These are phyloP conservation scores for Camelina neglecta DNA, from an alignment of 345 rosid genomes.

Conservation along the genomic window DNA sequence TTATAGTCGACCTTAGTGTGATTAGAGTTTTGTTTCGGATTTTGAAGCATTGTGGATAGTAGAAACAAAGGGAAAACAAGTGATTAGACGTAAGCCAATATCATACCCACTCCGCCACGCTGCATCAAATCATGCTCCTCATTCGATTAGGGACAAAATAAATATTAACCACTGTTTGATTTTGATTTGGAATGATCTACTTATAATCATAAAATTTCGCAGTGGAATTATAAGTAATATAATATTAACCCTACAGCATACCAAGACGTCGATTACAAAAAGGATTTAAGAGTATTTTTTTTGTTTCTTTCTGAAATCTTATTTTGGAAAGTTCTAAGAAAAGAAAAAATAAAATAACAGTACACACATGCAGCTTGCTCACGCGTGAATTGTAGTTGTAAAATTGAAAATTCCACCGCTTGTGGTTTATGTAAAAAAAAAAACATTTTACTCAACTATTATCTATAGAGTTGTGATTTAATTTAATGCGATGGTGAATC, in stretches of 20 bases:
- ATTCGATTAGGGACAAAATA: conserved; percentile 29
- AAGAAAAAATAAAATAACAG: neutral
- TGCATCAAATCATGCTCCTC: conserved; percentile 48
- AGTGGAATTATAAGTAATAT: conserved; percentile 13
- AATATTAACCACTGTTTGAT: conserved; percentile 22
- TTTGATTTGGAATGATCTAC: conserved; percentile 27
- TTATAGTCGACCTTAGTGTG: neutral
- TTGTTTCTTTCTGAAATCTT: conserved; percentile 23
- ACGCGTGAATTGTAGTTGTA: conserved; percentile 41
- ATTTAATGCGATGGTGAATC: conserved; percentile 42
- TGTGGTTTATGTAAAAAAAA: neutral
- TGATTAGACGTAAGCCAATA: conserved; percentile 43
- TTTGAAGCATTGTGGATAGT: conserved; percentile 21
- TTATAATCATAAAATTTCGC: conserved; percentile 28
- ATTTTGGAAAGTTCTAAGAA: neutral
- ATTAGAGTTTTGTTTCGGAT: conserved; percentile 28
- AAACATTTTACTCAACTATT: neutral
- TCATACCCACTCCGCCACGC: conserved; percentile 39
- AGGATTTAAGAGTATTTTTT: neutral
- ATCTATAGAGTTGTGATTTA: conserved; percentile 26
- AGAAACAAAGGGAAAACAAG: neutral
- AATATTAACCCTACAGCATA: neutral
- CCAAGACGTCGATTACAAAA: neutral
- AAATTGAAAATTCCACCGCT: conserved; percentile 41
- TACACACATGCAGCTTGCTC: conserved; percentile 14